phyloP scores from a whole-genome alignment of 768 basidiomycete genomes.

The Trametopsis cervina region DNA sequence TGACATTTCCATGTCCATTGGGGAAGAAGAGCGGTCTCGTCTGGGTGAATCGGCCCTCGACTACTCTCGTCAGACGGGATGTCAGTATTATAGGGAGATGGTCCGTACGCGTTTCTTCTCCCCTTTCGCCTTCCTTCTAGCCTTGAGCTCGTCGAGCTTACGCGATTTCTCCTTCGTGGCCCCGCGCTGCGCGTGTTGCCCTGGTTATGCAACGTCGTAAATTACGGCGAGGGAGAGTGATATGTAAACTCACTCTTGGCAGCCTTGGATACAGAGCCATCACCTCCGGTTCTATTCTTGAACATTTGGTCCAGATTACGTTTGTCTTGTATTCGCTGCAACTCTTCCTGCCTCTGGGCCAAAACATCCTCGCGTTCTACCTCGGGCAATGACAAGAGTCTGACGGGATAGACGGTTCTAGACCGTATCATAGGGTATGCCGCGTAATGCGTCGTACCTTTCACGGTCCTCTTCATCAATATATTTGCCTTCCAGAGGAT shows the following conservation, averaged over 20 bases:
- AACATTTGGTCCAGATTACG: conserved; percentile 69
- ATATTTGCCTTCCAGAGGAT: conserved; percentile 90
- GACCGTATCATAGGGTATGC: conserved; percentile 6
- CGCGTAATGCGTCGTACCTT: conserved; percentile 58
- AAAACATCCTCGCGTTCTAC: conserved; percentile 86
- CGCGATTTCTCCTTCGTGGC: conserved; percentile 74
- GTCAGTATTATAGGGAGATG: conserved; percentile 6
- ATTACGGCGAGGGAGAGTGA: not conserved
- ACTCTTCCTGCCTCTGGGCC: conserved; percentile 72
- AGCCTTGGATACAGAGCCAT: conserved; percentile 60
- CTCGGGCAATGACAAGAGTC: conserved; percentile 61
- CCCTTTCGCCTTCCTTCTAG: conserved; percentile 80
- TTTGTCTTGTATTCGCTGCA: conserved; percentile 68
- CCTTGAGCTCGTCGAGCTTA: conserved; percentile 81
- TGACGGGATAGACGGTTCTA: conserved; percentile 17
- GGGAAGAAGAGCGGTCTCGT: conserved; percentile 69
- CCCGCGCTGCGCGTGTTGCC: conserved; percentile 67
- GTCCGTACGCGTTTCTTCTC: conserved; percentile 72
- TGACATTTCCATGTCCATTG: conserved; percentile 81
- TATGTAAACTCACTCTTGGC: conserved; percentile 58
- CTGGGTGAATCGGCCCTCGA: conserved; percentile 49
- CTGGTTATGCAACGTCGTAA: conserved; percentile 29
- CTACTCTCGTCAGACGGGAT: conserved; percentile 28
- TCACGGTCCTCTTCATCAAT: conserved; percentile 78
- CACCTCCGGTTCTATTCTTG: conserved; percentile 49